Evolutionary conservation across 2,329 filamentous ascomycete genomes (phyloP).

Genomic region (Colletotrichum echinochloae): DNA sequence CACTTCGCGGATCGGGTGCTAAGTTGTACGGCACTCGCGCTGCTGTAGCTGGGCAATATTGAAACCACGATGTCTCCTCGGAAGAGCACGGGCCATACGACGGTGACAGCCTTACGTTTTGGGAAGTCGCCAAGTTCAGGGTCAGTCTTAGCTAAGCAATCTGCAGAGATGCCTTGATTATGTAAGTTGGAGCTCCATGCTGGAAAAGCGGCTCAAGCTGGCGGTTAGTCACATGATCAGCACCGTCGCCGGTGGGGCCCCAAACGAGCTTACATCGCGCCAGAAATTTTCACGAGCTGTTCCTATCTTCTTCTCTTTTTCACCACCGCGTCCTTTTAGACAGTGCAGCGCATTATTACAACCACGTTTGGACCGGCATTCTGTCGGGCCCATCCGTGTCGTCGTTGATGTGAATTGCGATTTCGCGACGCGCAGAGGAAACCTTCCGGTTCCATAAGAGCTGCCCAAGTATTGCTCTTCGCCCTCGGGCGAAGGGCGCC

Average conservation of each 20-base stretch:
- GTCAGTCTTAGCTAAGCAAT: not conserved
- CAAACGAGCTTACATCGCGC: conserved; percentile 28
- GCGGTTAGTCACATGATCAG: conserved; percentile 34
- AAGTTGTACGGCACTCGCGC: conserved; percentile 17
- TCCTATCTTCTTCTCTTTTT: conserved; percentile 56
- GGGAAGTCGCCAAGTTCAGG: not conserved
- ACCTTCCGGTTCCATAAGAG: conserved; percentile 73
- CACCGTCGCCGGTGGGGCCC: conserved; percentile 7
- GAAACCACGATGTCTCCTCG: conserved; percentile 42
- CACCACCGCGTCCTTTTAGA: conserved; percentile 81
- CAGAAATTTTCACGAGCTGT: conserved; percentile 37
- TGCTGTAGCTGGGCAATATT: conserved; percentile 33
- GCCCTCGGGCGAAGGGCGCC: conserved; percentile 51
- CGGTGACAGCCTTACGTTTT: conserved; percentile 31
- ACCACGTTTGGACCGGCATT: conserved; percentile 72
- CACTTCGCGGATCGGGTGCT: conserved; percentile 24
- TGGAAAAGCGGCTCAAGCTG: not conserved
- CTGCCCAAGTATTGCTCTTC: conserved; percentile 68
- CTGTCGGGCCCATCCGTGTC: conserved; percentile 70
- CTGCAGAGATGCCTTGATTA: not conserved
- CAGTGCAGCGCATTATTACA: conserved; percentile 82
- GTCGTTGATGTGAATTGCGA: conserved; percentile 68
- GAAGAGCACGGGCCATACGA: conserved; percentile 28
- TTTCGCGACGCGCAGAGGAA: conserved; percentile 63
- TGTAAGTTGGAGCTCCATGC: not conserved